Base-by-base conservation (phyloP, 2,329 filamentous ascomycete species). In the Saccharata proteae region DNA sequence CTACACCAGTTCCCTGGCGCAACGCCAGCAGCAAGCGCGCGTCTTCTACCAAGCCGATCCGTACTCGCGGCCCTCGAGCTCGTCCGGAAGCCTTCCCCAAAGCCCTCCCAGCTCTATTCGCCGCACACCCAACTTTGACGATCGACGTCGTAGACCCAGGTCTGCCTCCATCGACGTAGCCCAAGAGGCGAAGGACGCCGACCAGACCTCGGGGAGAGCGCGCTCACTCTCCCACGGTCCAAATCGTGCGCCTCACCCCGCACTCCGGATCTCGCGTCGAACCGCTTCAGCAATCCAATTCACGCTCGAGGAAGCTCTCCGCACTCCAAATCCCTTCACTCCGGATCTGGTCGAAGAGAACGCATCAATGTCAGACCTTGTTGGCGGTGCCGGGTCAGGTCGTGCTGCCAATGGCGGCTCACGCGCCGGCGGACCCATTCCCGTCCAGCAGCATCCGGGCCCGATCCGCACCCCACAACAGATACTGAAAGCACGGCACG, bases 211-310 rank as follows among this genome's bases (percentile, higher is more conserved):
- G 8, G 44, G 42, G 24, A 43, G 45, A 27, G 41, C 46, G 37
- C 30, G 48, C 36, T 42, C 37, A 37, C 47, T 43, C 15, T 46
- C 50, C 36, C 50, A 43, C 45, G 38, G 43, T 48, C 45, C 29
- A 44, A 39, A 36, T 38, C 40, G 14, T 36, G 56, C 50, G 44
- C 65, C 49, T 50, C 69, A 52, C 59, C 71, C 60, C 53, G 71
- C 71, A 55, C 69, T 55, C 46, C 75, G 74, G 47, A 77, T 94
- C 55, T 93, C 85, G 28, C 78, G 74, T 45, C 76, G 81, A 42
- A 93, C 84, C 27, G 81, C 83, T 41, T 82, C 80, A 55, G 88
- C 90, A 21, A 86, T 98, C 52, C 77, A 93, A 46, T 96, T 81
- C 64, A 76, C 85, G 21, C 73, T 96, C 35, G 86, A 96, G 64